Base-by-base conservation (phyloP, 2,329 filamentous ascomycete genomes). In the Fusarium sublunatum region DNA sequence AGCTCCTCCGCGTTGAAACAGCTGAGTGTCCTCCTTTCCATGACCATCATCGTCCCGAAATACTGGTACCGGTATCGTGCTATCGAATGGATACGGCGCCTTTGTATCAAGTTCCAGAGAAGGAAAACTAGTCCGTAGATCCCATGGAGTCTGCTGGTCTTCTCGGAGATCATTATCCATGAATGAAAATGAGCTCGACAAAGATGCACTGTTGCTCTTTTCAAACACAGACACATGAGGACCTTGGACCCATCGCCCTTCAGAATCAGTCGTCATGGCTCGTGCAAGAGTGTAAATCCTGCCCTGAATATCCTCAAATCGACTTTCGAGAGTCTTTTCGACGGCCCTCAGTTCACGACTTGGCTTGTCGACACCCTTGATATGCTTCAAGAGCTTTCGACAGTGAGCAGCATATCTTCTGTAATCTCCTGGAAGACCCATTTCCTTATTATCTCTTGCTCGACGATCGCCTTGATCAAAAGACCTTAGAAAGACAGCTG, bases 201-300 rank as follows among this genome's bases (percentile, higher is more conserved):
- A 31, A 13, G 67, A 68, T 22, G 61, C 36, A 41, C 57, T 67
- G 25, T 65, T 70, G 38, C 65, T 65, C 46, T 66, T 66, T 26
- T 70, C 67, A 44, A 70, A 70, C 7, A 70, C 65, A 3, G 67
- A 70, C 24, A 70, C 56, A n/a, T 68, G 59, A 25, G 65, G 64
- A n/a, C 47, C 60, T n/a, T 47, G 55, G 13, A 51, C 50, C 48
- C 53, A 46, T 49, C 47, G 35, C 10, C 58, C 59, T 26, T 45
- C 50, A 29, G 44, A 40, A 8, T 53, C 53, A 39, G 59, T 59
- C 41, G 58, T 65, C 62, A 64, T 56, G 34, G 64, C 54, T 46
- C 53, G 52, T 40, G 67, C 41, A 12, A 62, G 48, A 9, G 50
- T 58, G 25, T 54, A 58, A 45, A 62, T 50, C 31, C 50, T 58